A percentile compares a stretch with the other conserved stretches of the same genome.
These are phyloP conservation scores for Nissolia schottii DNA, from an alignment of 306 rosid species.

Conservation along the genomic window DNA sequence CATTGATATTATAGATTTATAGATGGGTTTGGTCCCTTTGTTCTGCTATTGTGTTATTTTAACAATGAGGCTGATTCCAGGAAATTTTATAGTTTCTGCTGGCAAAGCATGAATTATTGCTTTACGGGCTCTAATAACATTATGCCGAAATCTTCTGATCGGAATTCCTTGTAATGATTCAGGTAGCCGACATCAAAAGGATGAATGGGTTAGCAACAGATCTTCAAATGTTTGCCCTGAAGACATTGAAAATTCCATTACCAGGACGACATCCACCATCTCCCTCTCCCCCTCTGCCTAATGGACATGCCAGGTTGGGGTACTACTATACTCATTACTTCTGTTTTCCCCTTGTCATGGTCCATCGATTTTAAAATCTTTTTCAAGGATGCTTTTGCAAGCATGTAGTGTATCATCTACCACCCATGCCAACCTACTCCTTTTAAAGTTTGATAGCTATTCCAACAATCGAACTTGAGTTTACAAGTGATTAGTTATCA, in stretches of 20 bases:
- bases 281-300: constrained; percentile 27
- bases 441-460: not conserved
- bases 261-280: constrained; percentile 89
- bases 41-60: not conserved
- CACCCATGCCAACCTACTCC: not conserved
- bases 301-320: constrained; percentile 42
- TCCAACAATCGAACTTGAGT: not conserved
- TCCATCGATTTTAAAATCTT: not conserved
- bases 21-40: not conserved
- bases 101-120: not conserved
- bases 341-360: not conserved
- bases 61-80: not conserved
- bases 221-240: constrained; percentile 86
- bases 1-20: not conserved
- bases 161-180: constrained; percentile 23
- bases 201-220: constrained; percentile 79
- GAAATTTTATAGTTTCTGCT: not conserved
- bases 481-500: not conserved
- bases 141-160: constrained; percentile 3
- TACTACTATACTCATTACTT: constrained; percentile 25
- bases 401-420: not conserved
- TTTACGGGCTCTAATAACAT: not conserved
- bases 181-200: constrained; percentile 85
- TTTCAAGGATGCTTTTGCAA: not conserved
- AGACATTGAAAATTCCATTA: constrained; percentile 68